Base-by-base conservation (phyloP, 108 stramenopile genomes). In the Asterionellopsis glacialis region DNA sequence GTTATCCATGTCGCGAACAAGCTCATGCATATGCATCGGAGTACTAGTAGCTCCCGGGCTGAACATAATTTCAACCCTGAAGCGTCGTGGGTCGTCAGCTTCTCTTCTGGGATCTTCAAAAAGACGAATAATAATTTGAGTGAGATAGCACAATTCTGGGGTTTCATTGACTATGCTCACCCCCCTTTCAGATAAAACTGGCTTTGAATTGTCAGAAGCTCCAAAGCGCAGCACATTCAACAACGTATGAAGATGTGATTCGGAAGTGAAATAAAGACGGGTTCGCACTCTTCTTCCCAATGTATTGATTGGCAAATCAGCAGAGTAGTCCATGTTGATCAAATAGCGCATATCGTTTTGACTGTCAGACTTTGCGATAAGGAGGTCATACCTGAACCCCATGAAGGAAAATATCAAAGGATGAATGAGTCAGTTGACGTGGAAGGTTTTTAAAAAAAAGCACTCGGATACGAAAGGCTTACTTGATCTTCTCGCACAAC, bases 211-310 rank as follows among this genome's bases (percentile, higher is more conserved):
- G 25, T 77, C 60, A 28, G 83, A 71, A 24, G 66, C 73, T 1
- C 85, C 72, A 68, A 93, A 95, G n/a, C 97, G 70, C 10, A 99
- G 69, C 39, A 96, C 94, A 68, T 96, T 98, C 48, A 98, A 65
- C 24, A 98, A 67, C 4, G 95, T 92, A 65, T 98, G 97, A 38
- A 99, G 64, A 80, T 99, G 98, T 19, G 88, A 87, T 76, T 99
- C 98, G n/a, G 89, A 91, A 3, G 97, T 99, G 53, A 84, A 84
- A 58, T 99, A 99, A 26, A 99, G 73, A 1, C 98, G 80, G 9
- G 97, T 97, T 51, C 98, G 91, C n/a, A 99, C 94, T 27, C 93
- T 74, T 24, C 97, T 83, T 15, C 94, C 95, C 76, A 95, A 79
- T 18, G 96, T 94, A 56, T 96, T 98, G 76, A 99, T 97, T 15